Conservation (phyloP, 2,329 filamentous ascomycete species). For the Akanthomyces uredinophilus region DNA sequence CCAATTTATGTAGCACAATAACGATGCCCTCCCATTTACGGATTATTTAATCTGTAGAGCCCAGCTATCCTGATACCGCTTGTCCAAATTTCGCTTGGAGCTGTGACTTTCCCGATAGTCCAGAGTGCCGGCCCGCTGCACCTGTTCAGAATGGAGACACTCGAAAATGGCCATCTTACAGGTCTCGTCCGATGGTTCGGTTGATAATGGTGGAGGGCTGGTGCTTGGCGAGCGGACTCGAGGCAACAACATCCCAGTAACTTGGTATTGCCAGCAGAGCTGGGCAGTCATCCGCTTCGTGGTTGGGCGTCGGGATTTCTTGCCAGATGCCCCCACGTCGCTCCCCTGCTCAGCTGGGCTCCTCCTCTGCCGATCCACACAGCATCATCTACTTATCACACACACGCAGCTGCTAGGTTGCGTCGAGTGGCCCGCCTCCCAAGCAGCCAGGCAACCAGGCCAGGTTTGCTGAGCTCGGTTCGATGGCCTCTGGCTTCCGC, state of each 20-base stretch:
- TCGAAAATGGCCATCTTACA: not conserved
- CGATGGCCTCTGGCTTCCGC: conserved; percentile 2
- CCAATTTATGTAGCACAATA: not conserved
- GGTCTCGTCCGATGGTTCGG: not conserved
- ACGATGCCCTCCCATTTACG: not conserved
- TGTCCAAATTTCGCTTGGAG: not conserved
- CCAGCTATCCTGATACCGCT: no score
- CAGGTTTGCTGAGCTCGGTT: not conserved
- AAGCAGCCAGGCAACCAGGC: not conserved
- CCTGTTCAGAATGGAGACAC: not conserved
- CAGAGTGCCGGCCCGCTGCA: not conserved
- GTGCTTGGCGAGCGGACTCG: not conserved
- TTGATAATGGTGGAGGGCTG: not conserved
- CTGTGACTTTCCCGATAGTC: not conserved
- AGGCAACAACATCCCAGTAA: not conserved
- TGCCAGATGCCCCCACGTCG: not conserved
- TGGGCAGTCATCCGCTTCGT: not conserved
- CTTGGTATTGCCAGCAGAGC: not conserved
- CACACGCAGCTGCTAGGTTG: not conserved
- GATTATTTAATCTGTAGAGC: no score
- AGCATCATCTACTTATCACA: not conserved
- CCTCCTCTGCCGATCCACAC: conserved; percentile 3
- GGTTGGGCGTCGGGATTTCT: not conserved
- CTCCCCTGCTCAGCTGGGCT: conserved; percentile 12
- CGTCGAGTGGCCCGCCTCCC: not conserved